Evolutionary conservation across 2,329 filamentous ascomycete species (phyloP), one percentile per base, ranked within the genome.

Genomic region (Rutstroemia sp.): DNA sequence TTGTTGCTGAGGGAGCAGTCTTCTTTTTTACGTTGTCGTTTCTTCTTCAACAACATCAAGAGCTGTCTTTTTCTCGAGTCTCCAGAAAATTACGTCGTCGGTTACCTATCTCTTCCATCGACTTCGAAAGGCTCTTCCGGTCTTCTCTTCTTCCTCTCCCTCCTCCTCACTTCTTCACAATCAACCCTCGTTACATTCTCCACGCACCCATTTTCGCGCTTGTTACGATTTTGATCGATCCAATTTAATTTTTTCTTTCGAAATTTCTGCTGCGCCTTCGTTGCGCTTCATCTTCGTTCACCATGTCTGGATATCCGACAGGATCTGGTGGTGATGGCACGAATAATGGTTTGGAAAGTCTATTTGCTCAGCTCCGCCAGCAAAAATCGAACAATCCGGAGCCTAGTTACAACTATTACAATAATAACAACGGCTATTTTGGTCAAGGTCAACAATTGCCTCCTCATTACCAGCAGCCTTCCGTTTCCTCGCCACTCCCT

Each of bases 401-500:
- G 56, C 60, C 66, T 41, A 65, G 61, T 57, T 63, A 64, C 55
- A 64, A 60, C 56, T 68, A 67, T 51, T 68, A 67, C 49, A 65
- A 60, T 47, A 61, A 57, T 27, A 56, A 49, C 47, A 63, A 60
- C 54, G 61, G 54, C 44, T 68, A 65, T 58, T 67, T 64, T 56
- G 58, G 57, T 56, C 67, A 67, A 55, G 61, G 61, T 23, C 54
- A 61, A 51, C 62, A 64, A 46, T 49, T 57, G 51, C 60, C 60
- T 59, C 61, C 72, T 51, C 70, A 69, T 47, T 80, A 83, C 63
- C 78, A 78, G 57, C 76, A 77, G 58, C 79, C 81, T 38, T 76
- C 77, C 17, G 79, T 83, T 30, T 79, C 81, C 14, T 83, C 81
- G 44, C 77, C 80, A 38, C 68, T 82, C 54, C 78, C 78, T 64